A percentile compares a stretch with the other conserved stretches of the same genome.
phyloP scores from a whole-genome alignment of 805 yeast genomes.

The Saccharomycodes ludwigii region DNA sequence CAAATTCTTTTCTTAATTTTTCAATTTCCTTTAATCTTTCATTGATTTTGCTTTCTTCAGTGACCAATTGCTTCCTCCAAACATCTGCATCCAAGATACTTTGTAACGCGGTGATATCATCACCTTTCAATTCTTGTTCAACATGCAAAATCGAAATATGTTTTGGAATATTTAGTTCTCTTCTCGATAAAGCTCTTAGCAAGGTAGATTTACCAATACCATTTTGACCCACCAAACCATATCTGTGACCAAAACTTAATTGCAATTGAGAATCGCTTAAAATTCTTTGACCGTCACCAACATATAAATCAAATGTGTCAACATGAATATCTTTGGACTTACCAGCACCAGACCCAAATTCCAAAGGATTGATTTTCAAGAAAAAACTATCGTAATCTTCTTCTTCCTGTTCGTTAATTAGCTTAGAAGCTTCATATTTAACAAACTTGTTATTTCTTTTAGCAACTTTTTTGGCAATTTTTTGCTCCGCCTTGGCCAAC shows the following conservation, averaged over 20 bases:
- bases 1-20: slow-evolving; percentile 53
- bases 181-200: slow-evolving; percentile 77
- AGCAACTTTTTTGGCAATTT: slow-evolving; percentile 94
- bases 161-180: slow-evolving; percentile 89
- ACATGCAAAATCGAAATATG: slow-evolving; percentile 94
- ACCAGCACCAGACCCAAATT: slow-evolving; percentile 81
- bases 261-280: slow-evolving; percentile 79
- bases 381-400: slow-evolving; percentile 91
- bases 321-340: slow-evolving; percentile 93
- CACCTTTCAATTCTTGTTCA: slow-evolving; percentile 94
- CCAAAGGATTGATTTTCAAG: slow-evolving; percentile 90
- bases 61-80: slow-evolving; percentile 84
- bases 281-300: slow-evolving; percentile 91
- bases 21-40: slow-evolving; percentile 72
- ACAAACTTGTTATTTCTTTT: slow-evolving; percentile 74
- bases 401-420: slow-evolving; percentile 49
- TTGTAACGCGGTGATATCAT: slow-evolving; percentile 80
- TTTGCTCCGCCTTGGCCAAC: slow-evolving; percentile 92
- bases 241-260: slow-evolving; percentile 83
- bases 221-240: slow-evolving; percentile 96
- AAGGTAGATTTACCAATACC: slow-evolving; percentile 99
- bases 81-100: slow-evolving; percentile 99
- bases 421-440: slow-evolving; percentile 86
- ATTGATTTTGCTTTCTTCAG: slow-evolving; percentile 63
- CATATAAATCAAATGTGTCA: slow-evolving; percentile 86